phyloP scores from a whole-genome alignment of 1,284 basidiomycete species.

The Inonotus obliquus region DNA sequence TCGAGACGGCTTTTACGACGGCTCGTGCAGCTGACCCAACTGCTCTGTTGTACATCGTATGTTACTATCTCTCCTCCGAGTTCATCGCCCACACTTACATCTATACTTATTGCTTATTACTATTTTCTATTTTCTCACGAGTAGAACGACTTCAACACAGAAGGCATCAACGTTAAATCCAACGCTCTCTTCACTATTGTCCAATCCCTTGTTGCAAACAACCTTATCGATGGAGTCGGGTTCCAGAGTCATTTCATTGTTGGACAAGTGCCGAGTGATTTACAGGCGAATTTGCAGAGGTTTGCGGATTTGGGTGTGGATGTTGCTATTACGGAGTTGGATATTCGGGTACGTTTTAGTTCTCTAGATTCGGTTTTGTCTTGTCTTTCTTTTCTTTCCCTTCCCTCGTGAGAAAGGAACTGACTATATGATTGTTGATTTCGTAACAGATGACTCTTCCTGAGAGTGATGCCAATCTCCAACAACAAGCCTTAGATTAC shows the following conservation, averaged over 20 bases:
- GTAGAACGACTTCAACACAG: constrained; percentile 53
- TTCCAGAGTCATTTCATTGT: constrained; percentile 46
- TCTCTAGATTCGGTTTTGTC: too few relatives aligned
- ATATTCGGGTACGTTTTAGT: constrained; percentile 35
- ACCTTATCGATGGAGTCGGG: constrained; percentile 52
- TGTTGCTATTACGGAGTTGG: constrained; percentile 56
- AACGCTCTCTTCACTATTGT: constrained; percentile 49
- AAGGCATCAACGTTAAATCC: constrained; percentile 45
- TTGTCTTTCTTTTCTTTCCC: too few relatives aligned
- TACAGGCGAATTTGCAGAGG: constrained; percentile 41
- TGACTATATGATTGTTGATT: too few relatives aligned
- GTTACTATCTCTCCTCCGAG: background rate
- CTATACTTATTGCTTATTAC: background rate
- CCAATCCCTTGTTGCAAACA: constrained; percentile 37
- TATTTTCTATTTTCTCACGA: background rate
- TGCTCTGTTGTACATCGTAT: constrained; percentile 28
- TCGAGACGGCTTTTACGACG: constrained; percentile 39
- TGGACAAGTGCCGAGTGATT: constrained; percentile 40
- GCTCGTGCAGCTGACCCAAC: constrained; percentile 39
- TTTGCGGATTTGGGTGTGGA: constrained; percentile 52
- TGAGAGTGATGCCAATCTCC: constrained; percentile 38
- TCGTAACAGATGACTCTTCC: constrained; percentile 42
- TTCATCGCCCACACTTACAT: background rate
- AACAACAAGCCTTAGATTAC: constrained; percentile 53
- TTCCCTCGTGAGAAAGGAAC: too few relatives aligned